These are phyloP conservation scores for Daldinia vernicosa DNA, from an alignment of 495 filamentous ascomycete species.

Conservation along the genomic window DNA sequence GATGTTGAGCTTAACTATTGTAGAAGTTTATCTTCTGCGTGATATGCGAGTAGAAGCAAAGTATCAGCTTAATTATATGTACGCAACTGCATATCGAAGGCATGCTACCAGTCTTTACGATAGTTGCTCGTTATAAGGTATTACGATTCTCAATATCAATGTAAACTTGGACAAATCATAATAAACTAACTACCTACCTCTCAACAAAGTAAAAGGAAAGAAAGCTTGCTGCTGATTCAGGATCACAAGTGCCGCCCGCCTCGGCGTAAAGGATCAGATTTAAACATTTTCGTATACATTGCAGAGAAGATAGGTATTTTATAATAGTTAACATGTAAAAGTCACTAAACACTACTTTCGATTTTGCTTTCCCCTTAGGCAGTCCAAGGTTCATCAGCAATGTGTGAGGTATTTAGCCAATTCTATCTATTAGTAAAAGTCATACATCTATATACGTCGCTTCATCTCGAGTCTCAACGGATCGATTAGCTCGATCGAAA, in stretches of 20 bases:
- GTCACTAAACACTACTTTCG: neutral
- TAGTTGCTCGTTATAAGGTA: no score
- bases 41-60: neutral
- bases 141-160: no score
- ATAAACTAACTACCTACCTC: no score
- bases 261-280: conserved; percentile 10
- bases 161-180: no score
- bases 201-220: neutral
- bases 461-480: neutral
- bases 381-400: neutral
- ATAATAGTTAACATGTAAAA: neutral
- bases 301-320: neutral
- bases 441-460: neutral
- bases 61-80: neutral
- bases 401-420: conserved; percentile 30
- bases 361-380: neutral
- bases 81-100: neutral
- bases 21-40: neutral
- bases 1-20: neutral
- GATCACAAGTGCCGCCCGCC: conserved; percentile 26
- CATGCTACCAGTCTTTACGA: neutral
- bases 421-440: conserved; percentile 15
- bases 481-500: conserved; percentile 26
- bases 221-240: conserved; percentile 20
- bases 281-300: neutral